Percentiles rank a stretch among this genome's conserved stretches.
Conservation (phyloP, 805 yeast species). For the Candida maltosa region DNA sequence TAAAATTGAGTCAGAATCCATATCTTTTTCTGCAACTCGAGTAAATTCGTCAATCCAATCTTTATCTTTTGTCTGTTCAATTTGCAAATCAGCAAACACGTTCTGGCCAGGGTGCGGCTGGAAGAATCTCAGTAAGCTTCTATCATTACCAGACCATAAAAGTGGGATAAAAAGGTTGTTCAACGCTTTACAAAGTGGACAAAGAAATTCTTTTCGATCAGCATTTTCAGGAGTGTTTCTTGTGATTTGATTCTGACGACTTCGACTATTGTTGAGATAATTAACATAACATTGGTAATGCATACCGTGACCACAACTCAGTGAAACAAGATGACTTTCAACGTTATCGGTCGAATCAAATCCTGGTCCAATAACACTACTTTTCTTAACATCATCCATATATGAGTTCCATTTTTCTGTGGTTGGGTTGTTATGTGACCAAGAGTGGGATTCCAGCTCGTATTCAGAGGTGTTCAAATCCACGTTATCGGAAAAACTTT, state of each 20-base stretch:
- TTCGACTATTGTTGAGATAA: conserved; percentile 53
- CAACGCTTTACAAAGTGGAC: conserved; percentile 88
- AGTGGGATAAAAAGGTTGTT: conserved; percentile 83
- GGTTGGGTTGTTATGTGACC: conserved; percentile 8
- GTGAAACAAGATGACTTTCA: conserved; percentile 48
- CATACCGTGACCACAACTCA: conserved; percentile 93
- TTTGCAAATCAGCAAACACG: conserved; percentile 14
- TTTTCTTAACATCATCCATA: conserved; percentile 32
- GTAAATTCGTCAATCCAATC: conserved; percentile 26
- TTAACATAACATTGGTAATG: conserved; percentile 75
- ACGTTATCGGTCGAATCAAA: conserved; percentile 44
- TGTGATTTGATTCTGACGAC: conserved; percentile 68
- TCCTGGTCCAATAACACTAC: conserved; percentile 65
- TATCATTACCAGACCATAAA: conserved; percentile 51
- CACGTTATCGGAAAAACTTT: conserved; percentile 51
- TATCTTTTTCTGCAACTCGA: conserved; percentile 16
- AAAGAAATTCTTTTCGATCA: conserved; percentile 69
- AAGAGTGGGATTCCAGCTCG: conserved; percentile 5
- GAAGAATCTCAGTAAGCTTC: conserved; percentile 22
- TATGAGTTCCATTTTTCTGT: conserved; percentile 35
- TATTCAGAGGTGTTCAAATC: conserved; percentile 37
- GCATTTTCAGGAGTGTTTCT: conserved; percentile 76
- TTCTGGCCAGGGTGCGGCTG: conserved; percentile 7
- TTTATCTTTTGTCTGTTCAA: conserved; percentile 12
- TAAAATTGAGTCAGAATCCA: conserved; percentile 21